Conservation (phyloP, 2,329 filamentous ascomycete genomes). For the Fusarium poae region DNA sequence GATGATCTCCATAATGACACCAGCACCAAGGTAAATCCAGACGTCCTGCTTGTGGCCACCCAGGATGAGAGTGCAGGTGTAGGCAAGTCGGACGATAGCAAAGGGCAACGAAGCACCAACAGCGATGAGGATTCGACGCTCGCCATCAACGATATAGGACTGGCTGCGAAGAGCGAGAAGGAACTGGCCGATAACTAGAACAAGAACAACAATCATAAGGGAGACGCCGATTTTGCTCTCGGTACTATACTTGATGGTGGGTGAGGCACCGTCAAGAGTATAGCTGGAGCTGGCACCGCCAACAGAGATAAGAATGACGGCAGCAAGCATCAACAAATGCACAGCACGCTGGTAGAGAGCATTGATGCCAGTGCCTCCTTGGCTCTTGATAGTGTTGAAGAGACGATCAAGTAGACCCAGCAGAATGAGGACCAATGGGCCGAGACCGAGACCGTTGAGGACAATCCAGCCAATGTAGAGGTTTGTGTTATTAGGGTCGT, state of each 20-base stretch:
- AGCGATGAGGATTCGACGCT: constrained; percentile 66
- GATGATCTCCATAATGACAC: constrained; percentile 53
- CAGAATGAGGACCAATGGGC: constrained; percentile 62
- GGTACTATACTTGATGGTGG: constrained; percentile 48
- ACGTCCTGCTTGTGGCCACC: constrained; percentile 45
- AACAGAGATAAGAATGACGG: constrained; percentile 52
- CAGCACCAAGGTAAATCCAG: constrained; percentile 52
- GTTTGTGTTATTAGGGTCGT: constrained; percentile 63
- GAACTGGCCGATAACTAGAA: constrained; percentile 57
- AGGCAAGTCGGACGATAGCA: constrained; percentile 52
- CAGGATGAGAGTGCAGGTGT: constrained; percentile 50
- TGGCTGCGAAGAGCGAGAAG: constrained; percentile 58
- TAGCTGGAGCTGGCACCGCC: constrained; percentile 51
- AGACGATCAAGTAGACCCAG: constrained; percentile 51
- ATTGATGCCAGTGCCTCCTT: constrained; percentile 48
- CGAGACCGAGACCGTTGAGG: constrained; percentile 53
- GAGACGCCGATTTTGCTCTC: constrained; percentile 48
- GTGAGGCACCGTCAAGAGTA: constrained; percentile 34
- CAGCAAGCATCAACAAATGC: constrained; percentile 59
- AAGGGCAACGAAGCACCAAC: constrained; percentile 54
- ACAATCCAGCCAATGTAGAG: constrained; percentile 54
- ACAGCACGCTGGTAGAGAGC: constrained; percentile 54
- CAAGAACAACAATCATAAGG: constrained; percentile 55
- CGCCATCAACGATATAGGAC: constrained; percentile 60
- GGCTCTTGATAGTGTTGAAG: constrained; percentile 63